A percentile compares a stretch with the other conserved stretches of the same genome.
These are phyloP conservation scores for Penicillium pulvis DNA, from an alignment of 495 filamentous ascomycete species.

Conservation along the genomic window DNA sequence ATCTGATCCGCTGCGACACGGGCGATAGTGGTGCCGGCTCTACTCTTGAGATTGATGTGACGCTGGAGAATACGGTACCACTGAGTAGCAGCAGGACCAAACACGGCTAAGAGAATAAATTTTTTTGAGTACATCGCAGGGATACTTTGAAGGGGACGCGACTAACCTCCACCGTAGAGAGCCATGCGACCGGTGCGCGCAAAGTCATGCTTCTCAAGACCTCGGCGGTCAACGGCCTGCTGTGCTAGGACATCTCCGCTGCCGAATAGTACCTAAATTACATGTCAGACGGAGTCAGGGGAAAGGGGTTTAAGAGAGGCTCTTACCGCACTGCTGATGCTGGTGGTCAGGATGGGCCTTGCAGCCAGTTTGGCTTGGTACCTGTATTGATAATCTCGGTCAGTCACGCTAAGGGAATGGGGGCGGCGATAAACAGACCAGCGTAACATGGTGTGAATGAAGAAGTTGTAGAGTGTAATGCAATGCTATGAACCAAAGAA, in stretches of 20 bases:
- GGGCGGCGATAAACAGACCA: constrained; percentile 35
- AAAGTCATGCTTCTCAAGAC: constrained; percentile 77
- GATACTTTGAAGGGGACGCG: not conserved
- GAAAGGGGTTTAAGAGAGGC: constrained; percentile 21
- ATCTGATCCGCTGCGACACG: constrained; percentile 83
- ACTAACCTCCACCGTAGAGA: constrained; percentile 83
- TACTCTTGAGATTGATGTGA: constrained; percentile 62
- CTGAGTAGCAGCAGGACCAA: constrained; percentile 85
- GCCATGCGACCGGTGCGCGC: constrained; percentile 86
- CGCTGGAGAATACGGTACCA: constrained; percentile 85
- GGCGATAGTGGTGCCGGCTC: constrained; percentile 71
- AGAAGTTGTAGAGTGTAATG: constrained; percentile 4
- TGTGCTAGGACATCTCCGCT: constrained; percentile 92
- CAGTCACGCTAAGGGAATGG: not conserved
- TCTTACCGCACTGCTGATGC: constrained; percentile 75
- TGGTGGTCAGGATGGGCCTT: constrained; percentile 85
- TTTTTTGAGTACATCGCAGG: not conserved
- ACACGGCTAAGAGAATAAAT: constrained; percentile 65
- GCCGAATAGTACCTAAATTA: constrained; percentile 76
- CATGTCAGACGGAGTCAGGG: not conserved
- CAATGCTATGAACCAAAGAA: not conserved
- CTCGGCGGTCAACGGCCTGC: constrained; percentile 83
- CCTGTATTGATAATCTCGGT: constrained; percentile 51
- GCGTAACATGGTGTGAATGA: constrained; percentile 40
- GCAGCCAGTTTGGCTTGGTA: constrained; percentile 82